Percentiles rank a stretch among this genome's conserved stretches.
phyloP scores from a whole-genome alignment of 495 filamentous ascomycete genomes.

The Platismatia glauca region DNA sequence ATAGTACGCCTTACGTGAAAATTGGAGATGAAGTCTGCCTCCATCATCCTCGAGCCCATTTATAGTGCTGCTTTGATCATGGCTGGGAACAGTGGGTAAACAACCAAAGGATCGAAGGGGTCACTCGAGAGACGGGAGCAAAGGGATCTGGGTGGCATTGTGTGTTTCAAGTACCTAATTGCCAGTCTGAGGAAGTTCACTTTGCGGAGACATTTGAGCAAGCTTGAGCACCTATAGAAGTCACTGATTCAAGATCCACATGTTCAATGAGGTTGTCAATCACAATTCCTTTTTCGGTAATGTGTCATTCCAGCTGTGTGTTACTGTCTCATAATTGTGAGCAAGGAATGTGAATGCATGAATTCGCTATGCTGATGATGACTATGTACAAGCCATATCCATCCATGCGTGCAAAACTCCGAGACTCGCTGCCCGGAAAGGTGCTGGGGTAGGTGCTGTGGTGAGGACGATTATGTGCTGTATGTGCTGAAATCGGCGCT shows the following conservation, averaged over 20 bases:
- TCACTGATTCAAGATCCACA: no score
- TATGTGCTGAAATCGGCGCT: not conserved
- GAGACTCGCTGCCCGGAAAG: no score
- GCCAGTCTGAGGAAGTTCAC: no score
- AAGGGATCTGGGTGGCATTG: no score
- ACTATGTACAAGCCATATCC: not conserved
- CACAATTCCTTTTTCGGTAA: not conserved
- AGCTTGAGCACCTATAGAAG: no score
- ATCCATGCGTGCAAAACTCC: not conserved
- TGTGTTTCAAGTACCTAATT: no score
- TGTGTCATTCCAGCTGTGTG: not conserved
- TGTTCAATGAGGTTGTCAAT: no score
- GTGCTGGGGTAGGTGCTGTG: not conserved
- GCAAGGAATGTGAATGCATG: not conserved
- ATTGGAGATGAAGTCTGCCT: not conserved
- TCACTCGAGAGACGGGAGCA: not conserved
- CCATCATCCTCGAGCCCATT: not conserved
- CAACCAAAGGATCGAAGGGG: not conserved
- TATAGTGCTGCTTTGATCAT: not conserved
- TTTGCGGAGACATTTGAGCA: no score
- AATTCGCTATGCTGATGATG: not conserved
- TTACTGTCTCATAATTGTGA: not conserved
- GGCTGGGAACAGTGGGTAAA: not conserved
- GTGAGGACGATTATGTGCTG: not conserved
- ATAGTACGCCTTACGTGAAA: no score